These are phyloP conservation scores for Wallemia hederae DNA, from an alignment of 1,284 basidiomycete species.

Conservation along the genomic window DNA sequence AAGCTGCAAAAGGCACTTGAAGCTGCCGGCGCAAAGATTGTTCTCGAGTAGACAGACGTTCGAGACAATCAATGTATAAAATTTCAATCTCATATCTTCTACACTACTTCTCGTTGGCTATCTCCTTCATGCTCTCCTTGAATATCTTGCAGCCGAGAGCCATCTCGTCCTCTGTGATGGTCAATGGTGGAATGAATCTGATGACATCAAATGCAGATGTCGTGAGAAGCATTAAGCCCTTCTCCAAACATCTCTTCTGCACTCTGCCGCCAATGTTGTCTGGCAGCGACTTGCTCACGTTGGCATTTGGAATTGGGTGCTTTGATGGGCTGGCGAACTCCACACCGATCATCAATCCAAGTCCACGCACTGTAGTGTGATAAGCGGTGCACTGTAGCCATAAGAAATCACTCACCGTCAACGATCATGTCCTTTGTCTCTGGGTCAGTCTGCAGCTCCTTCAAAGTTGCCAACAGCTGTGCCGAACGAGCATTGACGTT, in stretches of 20 bases:
- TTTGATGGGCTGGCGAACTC: slow-evolving; percentile 31
- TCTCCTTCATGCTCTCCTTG: slow-evolving; percentile 29
- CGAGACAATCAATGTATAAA: no score
- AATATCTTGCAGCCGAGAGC: slow-evolving; percentile 30
- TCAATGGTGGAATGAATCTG: slow-evolving; percentile 45
- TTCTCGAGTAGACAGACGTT: slow-evolving; percentile 29
- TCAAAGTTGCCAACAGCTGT: slow-evolving; percentile 36
- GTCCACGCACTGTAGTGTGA: neutral
- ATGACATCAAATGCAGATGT: slow-evolving; percentile 46
- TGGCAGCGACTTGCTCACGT: slow-evolving; percentile 4
- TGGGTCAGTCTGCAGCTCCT: slow-evolving; percentile 26
- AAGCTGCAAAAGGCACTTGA: slow-evolving; percentile 78
- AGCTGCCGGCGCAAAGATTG: slow-evolving; percentile 61
- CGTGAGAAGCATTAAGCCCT: slow-evolving; percentile 48
- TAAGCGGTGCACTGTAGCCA: neutral
- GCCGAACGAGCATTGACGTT: slow-evolving; percentile 46
- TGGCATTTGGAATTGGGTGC: slow-evolving; percentile 3
- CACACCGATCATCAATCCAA: slow-evolving; percentile 38
- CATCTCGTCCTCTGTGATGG: slow-evolving; percentile 32
- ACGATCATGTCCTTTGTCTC: slow-evolving; percentile 28
- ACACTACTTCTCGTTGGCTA: slow-evolving; percentile 25
- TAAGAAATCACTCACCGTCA: slow-evolving; percentile 26
- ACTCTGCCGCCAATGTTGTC: slow-evolving; percentile 37
- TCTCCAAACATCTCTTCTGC: slow-evolving; percentile 47
- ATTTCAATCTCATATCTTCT: neutral